These are phyloP conservation scores for Setaria italica DNA, from an alignment of 202 grass and related monocot species.

Conservation along the genomic window DNA sequence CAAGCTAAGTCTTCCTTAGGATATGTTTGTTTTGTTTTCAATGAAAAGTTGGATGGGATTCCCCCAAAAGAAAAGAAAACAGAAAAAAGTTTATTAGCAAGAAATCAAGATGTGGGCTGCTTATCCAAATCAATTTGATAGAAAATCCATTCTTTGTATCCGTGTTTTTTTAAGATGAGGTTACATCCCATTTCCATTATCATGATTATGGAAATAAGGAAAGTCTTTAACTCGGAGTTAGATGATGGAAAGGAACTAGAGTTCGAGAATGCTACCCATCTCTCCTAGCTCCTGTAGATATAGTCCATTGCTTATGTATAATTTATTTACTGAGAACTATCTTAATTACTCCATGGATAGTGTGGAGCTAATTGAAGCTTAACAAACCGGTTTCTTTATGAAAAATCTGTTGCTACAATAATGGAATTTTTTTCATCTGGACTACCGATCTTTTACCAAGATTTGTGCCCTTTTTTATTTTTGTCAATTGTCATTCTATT, in stretches of 20 bases:
- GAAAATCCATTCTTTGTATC: not conserved
- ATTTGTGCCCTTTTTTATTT: not conserved
- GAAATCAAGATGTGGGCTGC: not conserved
- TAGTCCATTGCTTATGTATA: not conserved
- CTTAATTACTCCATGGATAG: not conserved
- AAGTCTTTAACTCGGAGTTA: not conserved
- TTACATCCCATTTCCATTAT: not conserved
- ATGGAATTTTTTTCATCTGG: not conserved
- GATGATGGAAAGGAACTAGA: not conserved
- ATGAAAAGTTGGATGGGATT: not conserved
- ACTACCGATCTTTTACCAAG: not conserved
- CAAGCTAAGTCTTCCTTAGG: not conserved
- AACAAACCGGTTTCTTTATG: not conserved
- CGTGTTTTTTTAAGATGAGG: not conserved
- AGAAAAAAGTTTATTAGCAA: not conserved
- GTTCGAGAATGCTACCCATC: not conserved
- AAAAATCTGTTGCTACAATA: not conserved
- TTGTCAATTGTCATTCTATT: slow-evolving; percentile 1
- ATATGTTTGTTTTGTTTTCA: not conserved
- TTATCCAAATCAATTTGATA: slow-evolving; percentile 27
- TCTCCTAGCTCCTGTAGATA: not conserved
- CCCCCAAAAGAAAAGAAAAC: not conserved
- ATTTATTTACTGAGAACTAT: not conserved
- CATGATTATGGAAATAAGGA: not conserved
- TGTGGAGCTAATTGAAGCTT: slow-evolving; percentile 1